These are phyloP conservation scores for Castanospermum australe DNA, from an alignment of 306 rosid species.

Conservation along the genomic window DNA sequence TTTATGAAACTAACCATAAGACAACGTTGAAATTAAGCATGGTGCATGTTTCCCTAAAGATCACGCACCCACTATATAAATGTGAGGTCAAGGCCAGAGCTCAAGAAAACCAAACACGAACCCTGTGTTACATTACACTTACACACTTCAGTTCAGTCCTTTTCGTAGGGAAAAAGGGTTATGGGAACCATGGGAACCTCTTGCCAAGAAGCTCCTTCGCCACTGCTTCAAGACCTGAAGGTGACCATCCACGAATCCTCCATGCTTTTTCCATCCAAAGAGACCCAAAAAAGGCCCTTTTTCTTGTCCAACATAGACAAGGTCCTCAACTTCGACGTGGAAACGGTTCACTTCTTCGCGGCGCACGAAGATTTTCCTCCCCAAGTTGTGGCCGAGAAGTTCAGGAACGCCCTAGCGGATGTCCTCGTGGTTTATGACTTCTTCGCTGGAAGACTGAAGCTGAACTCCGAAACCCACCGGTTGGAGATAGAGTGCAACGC, in stretches of 20 bases:
- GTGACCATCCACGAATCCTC: constrained; percentile 46
- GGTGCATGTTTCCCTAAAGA: neutral
- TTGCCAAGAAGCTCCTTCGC: constrained; percentile 9
- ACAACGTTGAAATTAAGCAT: neutral
- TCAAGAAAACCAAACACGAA: neutral
- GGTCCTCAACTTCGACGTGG: constrained; percentile 65
- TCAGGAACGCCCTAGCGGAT: constrained; percentile 45
- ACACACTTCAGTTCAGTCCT: neutral
- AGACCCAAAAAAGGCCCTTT: constrained; percentile 40
- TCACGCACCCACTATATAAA: neutral
- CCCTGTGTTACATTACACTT: neutral
- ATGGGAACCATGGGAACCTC: constrained; percentile 44
- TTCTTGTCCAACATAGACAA: constrained; percentile 84
- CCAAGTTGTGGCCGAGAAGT: constrained; percentile 27
- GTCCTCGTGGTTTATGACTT: constrained; percentile 58
- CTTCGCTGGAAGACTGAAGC: constrained; percentile 63
- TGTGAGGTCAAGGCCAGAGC: neutral
- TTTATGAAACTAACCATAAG: neutral
- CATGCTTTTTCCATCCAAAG: constrained; percentile 52
- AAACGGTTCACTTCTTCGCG: constrained; percentile 63
- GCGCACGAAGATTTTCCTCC: constrained; percentile 51
- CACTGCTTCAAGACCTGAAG: constrained; percentile 45
- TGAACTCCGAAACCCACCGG: constrained; percentile 37
- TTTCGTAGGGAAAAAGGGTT: neutral
- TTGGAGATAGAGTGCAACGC: constrained; percentile 65